Evolutionary conservation across 768 basidiomycete genomes (phyloP).

Genomic region (Kwoniella newhampshirensis): DNA sequence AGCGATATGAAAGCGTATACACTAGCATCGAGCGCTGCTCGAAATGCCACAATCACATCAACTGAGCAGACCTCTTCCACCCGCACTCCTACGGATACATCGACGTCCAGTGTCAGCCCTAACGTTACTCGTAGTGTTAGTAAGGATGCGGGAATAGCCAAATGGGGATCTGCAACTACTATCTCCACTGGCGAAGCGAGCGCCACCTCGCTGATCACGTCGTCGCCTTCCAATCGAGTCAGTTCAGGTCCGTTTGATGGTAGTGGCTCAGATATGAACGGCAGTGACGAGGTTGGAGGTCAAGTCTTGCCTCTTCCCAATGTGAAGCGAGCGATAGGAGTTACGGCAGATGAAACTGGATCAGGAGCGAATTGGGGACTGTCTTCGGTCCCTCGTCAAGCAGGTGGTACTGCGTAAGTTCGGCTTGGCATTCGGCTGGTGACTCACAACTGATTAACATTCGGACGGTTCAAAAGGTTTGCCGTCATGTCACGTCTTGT

Average conservation of each 20-base stretch:
- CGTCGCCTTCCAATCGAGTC: too few relatives aligned
- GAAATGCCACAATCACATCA: neutral
- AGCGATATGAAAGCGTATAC: conserved; percentile 14
- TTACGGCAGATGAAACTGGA: neutral
- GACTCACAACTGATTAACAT: neutral
- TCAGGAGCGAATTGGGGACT: conserved; percentile 13
- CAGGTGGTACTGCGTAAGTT: conserved; percentile 22
- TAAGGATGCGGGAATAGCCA: too few relatives aligned
- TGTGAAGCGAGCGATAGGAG: neutral
- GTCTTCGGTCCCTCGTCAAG: conserved; percentile 21
- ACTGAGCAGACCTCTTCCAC: conserved; percentile 1
- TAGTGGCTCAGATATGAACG: neutral
- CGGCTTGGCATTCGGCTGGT: neutral
- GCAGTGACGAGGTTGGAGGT: neutral
- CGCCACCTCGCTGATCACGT: too few relatives aligned
- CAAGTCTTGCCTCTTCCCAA: neutral
- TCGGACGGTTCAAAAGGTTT: conserved; percentile 12
- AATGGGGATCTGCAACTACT: too few relatives aligned
- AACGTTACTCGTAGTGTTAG: neutral
- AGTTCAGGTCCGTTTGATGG: too few relatives aligned
- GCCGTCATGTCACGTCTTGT: conserved; percentile 25
- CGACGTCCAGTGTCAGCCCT: neutral
- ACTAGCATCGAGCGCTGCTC: neutral
- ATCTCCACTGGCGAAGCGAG: too few relatives aligned
- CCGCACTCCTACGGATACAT: conserved; percentile 6